phyloP scores from a whole-genome alignment of 345 rosid species.

The Kernera saxatilis region DNA sequence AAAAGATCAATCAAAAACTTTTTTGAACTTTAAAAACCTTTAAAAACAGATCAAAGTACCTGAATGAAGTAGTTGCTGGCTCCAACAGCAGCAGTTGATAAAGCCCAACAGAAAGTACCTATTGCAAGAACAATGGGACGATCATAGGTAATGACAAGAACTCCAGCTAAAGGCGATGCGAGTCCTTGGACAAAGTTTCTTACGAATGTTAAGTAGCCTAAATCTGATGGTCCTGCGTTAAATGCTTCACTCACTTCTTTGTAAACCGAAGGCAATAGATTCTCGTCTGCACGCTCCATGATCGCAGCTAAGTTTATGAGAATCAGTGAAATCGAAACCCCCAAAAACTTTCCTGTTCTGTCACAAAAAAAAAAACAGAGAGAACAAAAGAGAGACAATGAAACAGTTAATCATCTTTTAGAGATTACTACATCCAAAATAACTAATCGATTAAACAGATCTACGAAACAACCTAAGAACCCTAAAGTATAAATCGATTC shows the following conservation, averaged over 20 bases:
- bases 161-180: conserved; percentile 85
- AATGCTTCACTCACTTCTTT: conserved; percentile 99
- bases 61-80: conserved; percentile 66
- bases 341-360: conserved; percentile 77
- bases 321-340: conserved; percentile 76
- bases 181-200: conserved; percentile 94
- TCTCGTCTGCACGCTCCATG: conserved; percentile 97
- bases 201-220: conserved; percentile 90
- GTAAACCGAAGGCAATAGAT: conserved; percentile 86
- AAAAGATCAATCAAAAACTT: neutral
- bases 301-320: conserved; percentile 89
- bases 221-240: conserved; percentile 85
- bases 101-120: conserved; percentile 89
- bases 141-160: conserved; percentile 70
- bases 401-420: neutral
- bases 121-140: conserved; percentile 90
- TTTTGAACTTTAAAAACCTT: neutral
- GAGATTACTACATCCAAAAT: neutral
- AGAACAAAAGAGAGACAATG: neutral
- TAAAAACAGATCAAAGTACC: conserved; percentile 20
- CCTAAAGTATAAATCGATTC: neutral
- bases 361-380: neutral
- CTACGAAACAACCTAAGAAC: neutral
- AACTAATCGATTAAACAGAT: neutral
- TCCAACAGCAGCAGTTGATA: conserved; percentile 96